Evolutionary conservation across 352 stramenopile genomes (phyloP).

Genomic region (Halophytophthora batemanensis): DNA sequence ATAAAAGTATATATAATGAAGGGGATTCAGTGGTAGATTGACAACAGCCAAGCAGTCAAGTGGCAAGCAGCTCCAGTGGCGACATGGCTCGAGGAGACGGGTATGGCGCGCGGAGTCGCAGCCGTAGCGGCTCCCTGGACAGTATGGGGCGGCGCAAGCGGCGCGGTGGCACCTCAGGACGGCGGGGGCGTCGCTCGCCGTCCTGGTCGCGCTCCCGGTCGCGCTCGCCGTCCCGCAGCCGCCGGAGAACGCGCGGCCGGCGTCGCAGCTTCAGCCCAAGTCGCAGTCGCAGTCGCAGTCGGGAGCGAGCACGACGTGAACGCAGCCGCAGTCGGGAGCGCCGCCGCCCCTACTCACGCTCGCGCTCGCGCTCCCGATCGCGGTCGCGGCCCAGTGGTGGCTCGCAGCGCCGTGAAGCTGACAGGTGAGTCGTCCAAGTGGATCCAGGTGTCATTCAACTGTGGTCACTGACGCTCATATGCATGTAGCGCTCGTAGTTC

Average conservation of each 20-base stretch:
- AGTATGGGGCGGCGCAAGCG: constrained; percentile 45
- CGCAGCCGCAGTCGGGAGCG: constrained; percentile 11
- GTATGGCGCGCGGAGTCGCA: constrained; percentile 24
- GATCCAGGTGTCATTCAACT: no score
- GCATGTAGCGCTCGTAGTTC: background rate
- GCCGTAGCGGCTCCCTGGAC: constrained; percentile 62
- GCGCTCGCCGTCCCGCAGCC: constrained; percentile 27
- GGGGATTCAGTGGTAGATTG: no score
- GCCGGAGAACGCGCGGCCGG: constrained; percentile 18
- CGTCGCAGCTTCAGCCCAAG: constrained; percentile 25
- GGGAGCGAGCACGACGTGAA: constrained; percentile 4
- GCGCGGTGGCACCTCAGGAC: constrained; percentile 13
- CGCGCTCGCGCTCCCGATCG: constrained; percentile 16
- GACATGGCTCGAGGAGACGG: no score
- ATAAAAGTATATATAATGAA: no score
- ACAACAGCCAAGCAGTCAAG: no score
- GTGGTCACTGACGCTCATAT: no score
- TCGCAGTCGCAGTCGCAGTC: constrained; percentile 19
- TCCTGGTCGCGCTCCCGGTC: constrained; percentile 35
- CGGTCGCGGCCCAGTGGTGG: constrained; percentile 9
- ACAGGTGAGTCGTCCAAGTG: background rate
- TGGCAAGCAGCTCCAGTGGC: no score
- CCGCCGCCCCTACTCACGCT: constrained; percentile 5
- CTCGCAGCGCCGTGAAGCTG: constrained; percentile 4
- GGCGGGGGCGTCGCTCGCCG: constrained; percentile 20